phyloP scores from a whole-genome alignment of 2,329 filamentous ascomycete genomes.

The Cladosporium halotolerans region DNA sequence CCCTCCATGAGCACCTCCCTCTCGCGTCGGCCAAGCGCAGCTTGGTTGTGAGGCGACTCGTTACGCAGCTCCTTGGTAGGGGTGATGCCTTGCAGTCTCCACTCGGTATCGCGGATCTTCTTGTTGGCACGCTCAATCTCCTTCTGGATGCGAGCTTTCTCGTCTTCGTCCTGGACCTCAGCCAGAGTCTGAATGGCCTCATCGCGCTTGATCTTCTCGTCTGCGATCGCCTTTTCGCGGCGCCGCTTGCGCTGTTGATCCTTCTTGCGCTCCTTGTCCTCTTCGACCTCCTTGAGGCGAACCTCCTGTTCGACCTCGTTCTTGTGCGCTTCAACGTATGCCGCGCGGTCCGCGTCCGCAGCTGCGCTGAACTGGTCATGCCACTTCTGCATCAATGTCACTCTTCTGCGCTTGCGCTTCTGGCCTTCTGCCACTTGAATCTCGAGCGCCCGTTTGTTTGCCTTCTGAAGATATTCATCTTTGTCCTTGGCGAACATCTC shows the following conservation, averaged over 20 bases:
- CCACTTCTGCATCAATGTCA: constrained; percentile 50
- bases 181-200: constrained; percentile 71
- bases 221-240: constrained; percentile 87
- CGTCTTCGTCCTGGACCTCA: constrained; percentile 72
- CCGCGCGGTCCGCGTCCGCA: constrained; percentile 63
- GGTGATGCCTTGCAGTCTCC: constrained; percentile 78
- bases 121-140: constrained; percentile 87
- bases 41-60: constrained; percentile 50
- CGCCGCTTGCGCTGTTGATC: constrained; percentile 98
- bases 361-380: constrained; percentile 59
- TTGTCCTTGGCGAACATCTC: constrained; percentile 31
- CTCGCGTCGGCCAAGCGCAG: constrained; percentile 25
- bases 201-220: constrained; percentile 77
- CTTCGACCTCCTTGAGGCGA: constrained; percentile 79
- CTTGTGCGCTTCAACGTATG: constrained; percentile 72
- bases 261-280: constrained; percentile 98
- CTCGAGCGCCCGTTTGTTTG: constrained; percentile 62
- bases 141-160: constrained; percentile 71
- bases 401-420: constrained; percentile 60
- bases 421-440: constrained; percentile 56
- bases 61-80: constrained; percentile 64
- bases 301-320: constrained; percentile 79
- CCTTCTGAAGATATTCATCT: constrained; percentile 48
- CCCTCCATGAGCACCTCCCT: constrained; percentile 71
- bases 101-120: constrained; percentile 85